Percentiles rank a stretch among this genome's conserved stretches.
phyloP scores from a whole-genome alignment of 2,329 filamentous ascomycete genomes.

The Fusarium anthophilum region DNA sequence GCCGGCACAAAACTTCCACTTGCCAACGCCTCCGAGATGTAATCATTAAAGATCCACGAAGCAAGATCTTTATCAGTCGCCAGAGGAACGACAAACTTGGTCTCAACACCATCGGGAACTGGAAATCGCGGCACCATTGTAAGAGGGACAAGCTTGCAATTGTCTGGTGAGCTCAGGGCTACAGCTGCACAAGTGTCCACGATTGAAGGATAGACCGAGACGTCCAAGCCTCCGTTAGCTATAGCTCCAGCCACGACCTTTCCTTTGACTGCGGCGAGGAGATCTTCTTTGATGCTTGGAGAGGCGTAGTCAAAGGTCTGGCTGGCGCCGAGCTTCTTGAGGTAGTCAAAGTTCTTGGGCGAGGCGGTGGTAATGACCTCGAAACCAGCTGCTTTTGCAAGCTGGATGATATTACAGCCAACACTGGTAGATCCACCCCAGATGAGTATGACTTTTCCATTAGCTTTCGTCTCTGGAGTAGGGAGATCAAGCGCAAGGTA shows the following conservation, averaged over 20 bases:
- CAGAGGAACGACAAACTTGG: conserved; percentile 6
- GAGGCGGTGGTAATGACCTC: conserved; percentile 11
- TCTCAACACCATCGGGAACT: conserved; percentile 2
- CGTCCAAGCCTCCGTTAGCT: conserved; percentile 1
- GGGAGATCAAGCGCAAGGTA: conserved; percentile 9
- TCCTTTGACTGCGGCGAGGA: neutral
- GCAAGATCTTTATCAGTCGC: neutral
- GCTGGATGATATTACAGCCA: conserved; percentile 6
- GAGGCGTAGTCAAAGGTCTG: conserved; percentile 4
- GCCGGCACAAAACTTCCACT: conserved; percentile 2
- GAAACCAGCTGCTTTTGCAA: conserved; percentile 13
- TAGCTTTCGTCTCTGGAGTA: neutral
- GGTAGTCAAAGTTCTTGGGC: conserved; percentile 10
- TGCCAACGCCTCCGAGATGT: neutral
- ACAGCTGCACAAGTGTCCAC: conserved; percentile 5
- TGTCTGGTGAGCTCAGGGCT: neutral
- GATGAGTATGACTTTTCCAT: neutral
- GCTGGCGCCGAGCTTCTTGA: conserved; percentile 11
- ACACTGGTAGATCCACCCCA: conserved; percentile 23
- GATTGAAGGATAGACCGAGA: neutral
- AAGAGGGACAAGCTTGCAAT: neutral
- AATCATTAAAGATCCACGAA: conserved; percentile 1
- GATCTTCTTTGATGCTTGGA: neutral
- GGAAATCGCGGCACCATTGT: conserved; percentile 8
- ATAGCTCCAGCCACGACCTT: conserved; percentile 1